Percentiles rank a stretch among this genome's conserved stretches.
phyloP scores from a whole-genome alignment of 495 filamentous ascomycete genomes.

The Aspergillus egyptiacus region DNA sequence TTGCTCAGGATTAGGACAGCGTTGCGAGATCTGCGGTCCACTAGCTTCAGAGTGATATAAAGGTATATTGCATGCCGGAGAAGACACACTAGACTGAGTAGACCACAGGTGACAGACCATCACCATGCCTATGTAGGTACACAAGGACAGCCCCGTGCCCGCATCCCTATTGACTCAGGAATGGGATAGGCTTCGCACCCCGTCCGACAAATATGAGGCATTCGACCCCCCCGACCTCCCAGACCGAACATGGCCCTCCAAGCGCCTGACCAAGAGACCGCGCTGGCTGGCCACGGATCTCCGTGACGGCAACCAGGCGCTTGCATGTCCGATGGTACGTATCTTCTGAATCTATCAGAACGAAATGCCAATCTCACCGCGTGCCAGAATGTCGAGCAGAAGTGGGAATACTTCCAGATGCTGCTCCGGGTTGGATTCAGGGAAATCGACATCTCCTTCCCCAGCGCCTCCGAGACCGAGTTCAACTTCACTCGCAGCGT shows the following conservation, averaged over 20 bases:
- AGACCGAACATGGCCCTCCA: background rate
- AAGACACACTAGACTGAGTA: no score
- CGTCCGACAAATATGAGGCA: background rate
- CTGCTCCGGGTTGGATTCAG: conserved; percentile 80
- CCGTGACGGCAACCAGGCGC: conserved; percentile 71
- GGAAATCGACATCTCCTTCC: conserved; percentile 87
- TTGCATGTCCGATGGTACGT: conserved; percentile 60
- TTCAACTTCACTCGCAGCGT: conserved; percentile 79
- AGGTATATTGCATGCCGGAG: no score
- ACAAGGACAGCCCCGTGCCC: no score
- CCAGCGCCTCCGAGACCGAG: conserved; percentile 78
- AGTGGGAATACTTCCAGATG: conserved; percentile 83
- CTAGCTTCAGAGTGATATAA: no score
- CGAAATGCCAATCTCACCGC: background rate
- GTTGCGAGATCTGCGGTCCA: no score
- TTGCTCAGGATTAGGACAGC: no score
- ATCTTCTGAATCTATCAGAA: background rate
- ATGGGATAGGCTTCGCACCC: background rate
- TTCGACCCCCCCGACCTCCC: background rate
- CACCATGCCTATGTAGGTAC: no score
- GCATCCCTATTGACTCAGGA: no score
- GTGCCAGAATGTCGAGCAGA: conserved; percentile 71
- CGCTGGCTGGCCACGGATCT: conserved; percentile 74
- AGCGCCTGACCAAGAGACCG: conserved; percentile 25
- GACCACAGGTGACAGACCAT: no score